Conservation (phyloP, 2,329 filamentous ascomycete genomes). For the Fusarium ambrosium region DNA sequence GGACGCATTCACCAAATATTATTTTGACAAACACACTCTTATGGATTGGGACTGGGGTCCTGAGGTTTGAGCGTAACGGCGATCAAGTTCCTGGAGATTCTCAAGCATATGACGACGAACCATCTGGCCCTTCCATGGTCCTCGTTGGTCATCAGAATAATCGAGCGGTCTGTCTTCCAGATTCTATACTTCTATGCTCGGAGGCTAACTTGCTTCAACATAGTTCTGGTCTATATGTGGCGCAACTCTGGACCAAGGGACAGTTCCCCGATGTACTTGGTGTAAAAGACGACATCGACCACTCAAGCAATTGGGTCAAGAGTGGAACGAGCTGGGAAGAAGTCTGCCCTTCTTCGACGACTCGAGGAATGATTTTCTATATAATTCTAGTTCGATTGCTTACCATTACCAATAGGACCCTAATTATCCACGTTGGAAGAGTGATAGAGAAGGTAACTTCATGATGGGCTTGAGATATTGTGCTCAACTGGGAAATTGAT, state of each 20-base stretch:
- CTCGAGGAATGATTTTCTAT: not conserved
- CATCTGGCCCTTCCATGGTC: slow-evolving; percentile 8
- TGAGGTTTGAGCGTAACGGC: not conserved
- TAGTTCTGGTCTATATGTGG: slow-evolving; percentile 40
- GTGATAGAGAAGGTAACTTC: not conserved
- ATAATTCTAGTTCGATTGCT: rapidly evolving
- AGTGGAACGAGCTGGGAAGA: not conserved
- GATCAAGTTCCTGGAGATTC: not conserved
- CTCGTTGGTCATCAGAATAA: slow-evolving; percentile 2
- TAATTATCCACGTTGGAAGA: slow-evolving; percentile 25
- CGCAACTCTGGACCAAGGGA: not conserved
- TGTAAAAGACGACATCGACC: slow-evolving; percentile 29
- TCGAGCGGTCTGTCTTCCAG: not conserved
- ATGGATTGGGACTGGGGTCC: slow-evolving; percentile 18
- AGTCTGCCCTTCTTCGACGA: slow-evolving; percentile 31
- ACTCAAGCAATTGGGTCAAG: slow-evolving; percentile 14
- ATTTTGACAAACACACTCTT: not conserved
- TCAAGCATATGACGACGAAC: not conserved
- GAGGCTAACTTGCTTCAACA: not conserved
- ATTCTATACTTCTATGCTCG: not conserved
- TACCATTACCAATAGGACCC: slow-evolving; percentile 1
- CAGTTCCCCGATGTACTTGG: slow-evolving; percentile 23
- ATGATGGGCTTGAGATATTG: not conserved
- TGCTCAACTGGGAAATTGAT: not conserved
- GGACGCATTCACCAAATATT: rapidly evolving